Percentiles rank a stretch among this genome's conserved stretches.
Conservation (phyloP, 768 basidiomycete species). For the Suillus plorans region DNA sequence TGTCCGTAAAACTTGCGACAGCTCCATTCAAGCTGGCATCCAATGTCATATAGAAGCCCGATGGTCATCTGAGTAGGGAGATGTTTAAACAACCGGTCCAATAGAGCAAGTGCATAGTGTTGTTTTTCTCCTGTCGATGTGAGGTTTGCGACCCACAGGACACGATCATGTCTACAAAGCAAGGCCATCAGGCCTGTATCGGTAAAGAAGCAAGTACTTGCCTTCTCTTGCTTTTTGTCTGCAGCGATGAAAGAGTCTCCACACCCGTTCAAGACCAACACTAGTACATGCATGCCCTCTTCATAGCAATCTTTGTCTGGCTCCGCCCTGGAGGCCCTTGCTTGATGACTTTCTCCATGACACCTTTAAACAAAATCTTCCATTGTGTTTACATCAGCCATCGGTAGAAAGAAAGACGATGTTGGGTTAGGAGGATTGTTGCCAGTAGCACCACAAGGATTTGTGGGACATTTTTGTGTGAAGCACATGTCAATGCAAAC, state of each 20-base stretch:
- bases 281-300: conserved; percentile 24
- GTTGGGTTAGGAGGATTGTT: conserved; percentile 4
- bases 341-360: background rate
- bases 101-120: conserved; percentile 21
- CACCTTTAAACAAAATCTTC: conserved; percentile 3
- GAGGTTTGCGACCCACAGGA: conserved; percentile 15
- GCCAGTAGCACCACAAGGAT: conserved; percentile 8
- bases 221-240: conserved; percentile 17
- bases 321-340: background rate
- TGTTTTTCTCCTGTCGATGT: conserved; percentile 20
- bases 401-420: background rate
- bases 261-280: conserved; percentile 33
- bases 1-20: background rate
- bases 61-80: conserved; percentile 17
- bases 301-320: conserved; percentile 16
- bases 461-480: conserved; percentile 28
- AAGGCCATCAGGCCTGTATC: conserved; percentile 24
- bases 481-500: conserved; percentile 36
- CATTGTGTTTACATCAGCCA: background rate
- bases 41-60: conserved; percentile 21
- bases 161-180: conserved; percentile 10
- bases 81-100: conserved; percentile 17
- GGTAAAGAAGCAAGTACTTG: conserved; percentile 17
- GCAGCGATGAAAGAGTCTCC: conserved; percentile 26
- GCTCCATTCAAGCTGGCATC: conserved; percentile 18